phyloP scores from a whole-genome alignment of 495 filamentous ascomycete genomes.

The Diplogelasinospora grovesii region DNA sequence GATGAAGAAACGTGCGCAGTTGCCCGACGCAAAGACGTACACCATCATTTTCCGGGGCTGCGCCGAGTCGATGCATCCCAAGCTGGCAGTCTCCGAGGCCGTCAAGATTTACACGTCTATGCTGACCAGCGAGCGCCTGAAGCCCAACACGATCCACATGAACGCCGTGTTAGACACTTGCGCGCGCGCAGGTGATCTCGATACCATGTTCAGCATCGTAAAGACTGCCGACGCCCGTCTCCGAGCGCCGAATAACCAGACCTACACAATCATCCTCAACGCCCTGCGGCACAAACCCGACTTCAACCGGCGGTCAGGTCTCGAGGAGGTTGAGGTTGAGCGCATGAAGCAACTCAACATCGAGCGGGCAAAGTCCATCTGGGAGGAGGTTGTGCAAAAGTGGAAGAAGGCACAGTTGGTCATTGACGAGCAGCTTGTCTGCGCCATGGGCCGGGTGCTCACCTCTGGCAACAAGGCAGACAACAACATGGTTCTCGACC shows the following conservation, averaged over 20 bases:
- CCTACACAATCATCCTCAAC: slow-evolving; percentile 76
- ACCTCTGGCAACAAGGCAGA: slow-evolving; percentile 49
- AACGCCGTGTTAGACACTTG: slow-evolving; percentile 84
- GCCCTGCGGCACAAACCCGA: slow-evolving; percentile 46
- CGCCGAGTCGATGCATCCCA: slow-evolving; percentile 43
- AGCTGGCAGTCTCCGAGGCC: slow-evolving; percentile 52
- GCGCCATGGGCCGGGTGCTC: slow-evolving; percentile 69
- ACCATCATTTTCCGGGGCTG: slow-evolving; percentile 77
- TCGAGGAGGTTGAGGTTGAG: slow-evolving; percentile 18
- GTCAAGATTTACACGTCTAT: slow-evolving; percentile 68
- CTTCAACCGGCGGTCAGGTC: slow-evolving; percentile 3
- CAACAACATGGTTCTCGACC: slow-evolving; percentile 59
- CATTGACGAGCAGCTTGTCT: slow-evolving; percentile 68
- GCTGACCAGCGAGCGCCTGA: slow-evolving; percentile 48
- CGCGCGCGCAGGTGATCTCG: slow-evolving; percentile 59
- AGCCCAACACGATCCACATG: slow-evolving; percentile 68
- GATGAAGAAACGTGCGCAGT: slow-evolving; percentile 89
- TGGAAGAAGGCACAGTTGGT: slow-evolving; percentile 63
- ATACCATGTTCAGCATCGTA: slow-evolving; percentile 66
- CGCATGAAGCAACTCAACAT: slow-evolving; percentile 35
- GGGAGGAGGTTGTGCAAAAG: slow-evolving; percentile 67
- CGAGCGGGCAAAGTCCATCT: slow-evolving; percentile 59
- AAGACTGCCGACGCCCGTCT: slow-evolving; percentile 56
- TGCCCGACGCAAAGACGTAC: slow-evolving; percentile 70
- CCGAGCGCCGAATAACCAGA: slow-evolving; percentile 56